A percentile compares a stretch with the other conserved stretches of the same genome.
phyloP scores from a whole-genome alignment of 495 filamentous ascomycete species.

The Talaromyces borbonicus region DNA sequence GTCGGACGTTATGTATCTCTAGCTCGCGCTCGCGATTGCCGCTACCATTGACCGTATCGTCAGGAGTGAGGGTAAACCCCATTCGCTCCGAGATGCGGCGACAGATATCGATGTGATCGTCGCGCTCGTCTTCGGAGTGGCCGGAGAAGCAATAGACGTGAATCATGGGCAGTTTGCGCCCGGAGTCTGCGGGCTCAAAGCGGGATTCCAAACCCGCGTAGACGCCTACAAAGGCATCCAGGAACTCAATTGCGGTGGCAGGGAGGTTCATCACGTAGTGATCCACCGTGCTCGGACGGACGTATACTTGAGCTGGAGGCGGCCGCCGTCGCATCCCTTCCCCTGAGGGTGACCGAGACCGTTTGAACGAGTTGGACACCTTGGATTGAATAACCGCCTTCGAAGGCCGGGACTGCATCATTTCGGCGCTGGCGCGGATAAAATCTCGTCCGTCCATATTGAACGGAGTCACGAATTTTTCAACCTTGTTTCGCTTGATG shows the following conservation, averaged over 20 bases:
- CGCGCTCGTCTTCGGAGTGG: slow-evolving; percentile 60
- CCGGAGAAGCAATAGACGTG: slow-evolving; percentile 87
- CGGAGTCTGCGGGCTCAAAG: slow-evolving; percentile 49
- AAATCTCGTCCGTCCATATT: slow-evolving; percentile 74
- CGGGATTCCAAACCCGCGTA: slow-evolving; percentile 59
- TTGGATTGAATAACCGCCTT: slow-evolving; percentile 28
- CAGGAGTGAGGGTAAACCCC: slow-evolving; percentile 48
- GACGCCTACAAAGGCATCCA: slow-evolving; percentile 74
- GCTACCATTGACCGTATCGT: slow-evolving; percentile 36
- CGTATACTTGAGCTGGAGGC: slow-evolving; percentile 30
- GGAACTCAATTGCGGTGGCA: slow-evolving; percentile 74
- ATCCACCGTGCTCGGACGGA: slow-evolving; percentile 56
- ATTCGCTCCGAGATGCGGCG: slow-evolving; percentile 54
- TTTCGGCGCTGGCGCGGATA: slow-evolving; percentile 54
- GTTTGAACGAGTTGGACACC: slow-evolving; percentile 17
- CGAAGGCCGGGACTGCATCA: slow-evolving; percentile 13
- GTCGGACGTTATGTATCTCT: slow-evolving; percentile 64
- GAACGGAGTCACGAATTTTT: slow-evolving; percentile 63
- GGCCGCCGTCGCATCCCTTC: slow-evolving; percentile 15
- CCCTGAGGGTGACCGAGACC: slow-evolving; percentile 13
- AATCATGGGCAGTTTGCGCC: slow-evolving; percentile 58
- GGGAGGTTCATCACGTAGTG: slow-evolving; percentile 98
- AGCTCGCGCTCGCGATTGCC: slow-evolving; percentile 44
- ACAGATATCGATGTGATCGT: slow-evolving; percentile 54
- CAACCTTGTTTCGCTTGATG: slow-evolving; percentile 69